Percentiles rank a stretch among this genome's conserved stretches.
Conservation (phyloP, 2,329 filamentous ascomycete species). For the Aspergillus eucalypticola region DNA sequence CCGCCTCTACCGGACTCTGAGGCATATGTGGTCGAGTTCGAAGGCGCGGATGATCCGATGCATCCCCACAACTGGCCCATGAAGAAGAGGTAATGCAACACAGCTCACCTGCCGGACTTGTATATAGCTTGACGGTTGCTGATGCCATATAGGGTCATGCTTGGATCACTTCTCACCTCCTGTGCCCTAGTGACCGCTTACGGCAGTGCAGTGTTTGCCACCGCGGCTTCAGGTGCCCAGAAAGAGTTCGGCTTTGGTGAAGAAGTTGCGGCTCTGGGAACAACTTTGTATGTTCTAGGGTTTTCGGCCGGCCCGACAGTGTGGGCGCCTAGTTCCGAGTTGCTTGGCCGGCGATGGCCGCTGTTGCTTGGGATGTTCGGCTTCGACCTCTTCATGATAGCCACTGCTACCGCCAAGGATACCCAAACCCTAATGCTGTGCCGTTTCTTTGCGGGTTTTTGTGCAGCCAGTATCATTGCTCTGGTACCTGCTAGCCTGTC, state of each 20-base stretch:
- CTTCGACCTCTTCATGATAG: conserved; percentile 48
- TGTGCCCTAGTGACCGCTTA: conserved; percentile 48
- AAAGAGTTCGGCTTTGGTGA: conserved; percentile 45
- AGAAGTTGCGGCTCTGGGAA: conserved; percentile 46
- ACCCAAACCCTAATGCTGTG: conserved; percentile 41
- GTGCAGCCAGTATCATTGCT: conserved; percentile 42
- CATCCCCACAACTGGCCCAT: conserved; percentile 55
- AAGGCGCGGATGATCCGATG: conserved; percentile 51
- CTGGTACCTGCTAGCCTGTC: conserved; percentile 45
- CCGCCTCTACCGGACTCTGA: conserved; percentile 50
- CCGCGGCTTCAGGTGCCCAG: conserved; percentile 59
- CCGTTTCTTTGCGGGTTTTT: conserved; percentile 48
- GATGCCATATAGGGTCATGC: conserved; percentile 14
- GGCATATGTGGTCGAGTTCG: conserved; percentile 57
- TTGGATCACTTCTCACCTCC: conserved; percentile 20
- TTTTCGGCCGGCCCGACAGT: conserved; percentile 61
- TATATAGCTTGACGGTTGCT: neutral
- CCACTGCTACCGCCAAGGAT: conserved; percentile 42
- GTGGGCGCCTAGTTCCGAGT: conserved; percentile 62
- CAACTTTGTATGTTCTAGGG: conserved; percentile 50
- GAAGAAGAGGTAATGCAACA: conserved; percentile 40
- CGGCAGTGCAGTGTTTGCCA: conserved; percentile 63
- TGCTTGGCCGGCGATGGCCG: conserved; percentile 58
- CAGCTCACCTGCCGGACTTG: neutral
- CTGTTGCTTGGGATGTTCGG: conserved; percentile 44